Base-by-base conservation (phyloP, 305 asterid genomes). In the Caryopteris hybrid region DNA sequence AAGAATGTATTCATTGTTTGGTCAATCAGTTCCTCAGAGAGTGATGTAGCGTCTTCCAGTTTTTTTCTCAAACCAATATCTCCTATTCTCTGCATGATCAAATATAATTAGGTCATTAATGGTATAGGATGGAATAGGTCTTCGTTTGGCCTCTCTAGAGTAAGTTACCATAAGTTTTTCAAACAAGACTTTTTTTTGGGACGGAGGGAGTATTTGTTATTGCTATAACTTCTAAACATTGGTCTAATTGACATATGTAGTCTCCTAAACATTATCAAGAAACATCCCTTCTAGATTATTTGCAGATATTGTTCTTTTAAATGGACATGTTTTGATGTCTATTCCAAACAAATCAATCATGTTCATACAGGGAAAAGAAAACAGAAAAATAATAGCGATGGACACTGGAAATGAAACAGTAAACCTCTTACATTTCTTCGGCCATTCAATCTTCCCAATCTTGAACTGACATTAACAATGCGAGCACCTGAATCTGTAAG, bases 381-480 rank as follows among this genome's bases (percentile, higher is more conserved):
- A 36, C 9, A 45, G 12, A 6, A n/a, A 12, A 33, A 20, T 9
- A 14, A 43, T 38, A 20, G 38, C 3, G 27, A 6, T 14, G 29
- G 56, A 45, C 29, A 23, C 29, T 16, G 18, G 41, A 22, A 66
- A 51, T 53, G 53, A 20, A 33, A 60, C 2, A 47, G 47, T 17
- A 61, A 61, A 42, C 42, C 18, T 20, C 95, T 83, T 69, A 89
- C 98, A 83, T 90, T 92, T 34, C 91, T 74, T 56, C 90, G 74
- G 63, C 97, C 98, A 25, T 90, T 90, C 59, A 86, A 67, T 71
- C 98, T 88, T 73, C 98, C 97, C 68, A 92, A 48, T 17, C 96
- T 79, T 25, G 98, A 92, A 54, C 85, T 82, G 68, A 92, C 90
- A 8, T 76, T 89, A 63, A 92, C 85, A 68, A 92, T 88, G 29